Conservation (phyloP, 1,284 basidiomycete genomes). For the Sporisorium graminicola region DNA sequence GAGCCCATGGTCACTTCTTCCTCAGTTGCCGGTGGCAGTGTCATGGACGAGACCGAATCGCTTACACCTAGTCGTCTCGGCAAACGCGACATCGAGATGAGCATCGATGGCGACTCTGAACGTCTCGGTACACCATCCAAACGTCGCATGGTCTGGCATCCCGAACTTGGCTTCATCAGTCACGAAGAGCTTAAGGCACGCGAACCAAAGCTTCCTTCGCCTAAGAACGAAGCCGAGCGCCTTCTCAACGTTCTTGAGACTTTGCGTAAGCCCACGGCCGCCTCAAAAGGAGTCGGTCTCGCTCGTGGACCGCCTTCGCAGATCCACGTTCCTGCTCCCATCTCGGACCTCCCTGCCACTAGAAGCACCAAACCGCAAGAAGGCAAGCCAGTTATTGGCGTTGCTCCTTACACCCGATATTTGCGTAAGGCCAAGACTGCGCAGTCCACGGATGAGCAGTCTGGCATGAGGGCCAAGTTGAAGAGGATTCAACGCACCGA, state of each 20-base stretch:
- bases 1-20: conserved; percentile 28
- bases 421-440: conserved; percentile 44
- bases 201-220: conserved; percentile 59
- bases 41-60: conserved; percentile 40
- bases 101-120: conserved; percentile 47
- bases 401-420: conserved; percentile 60
- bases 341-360: conserved; percentile 31
- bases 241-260: conserved; percentile 70
- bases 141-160: conserved; percentile 66
- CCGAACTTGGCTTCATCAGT: conserved; percentile 63
- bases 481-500: conserved; percentile 19
- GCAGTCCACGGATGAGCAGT: conserved; percentile 27
- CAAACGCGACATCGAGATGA: conserved; percentile 53
- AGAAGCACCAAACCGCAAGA: conserved; percentile 12
- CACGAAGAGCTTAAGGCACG: conserved; percentile 60
- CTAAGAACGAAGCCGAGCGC: conserved; percentile 71
- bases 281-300: conserved; percentile 47
- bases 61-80: conserved; percentile 40
- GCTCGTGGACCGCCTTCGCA: conserved; percentile 25
- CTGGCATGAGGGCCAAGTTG: conserved; percentile 45
- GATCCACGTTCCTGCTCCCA: conserved; percentile 49
- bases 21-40: conserved; percentile 30
- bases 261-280: conserved; percentile 65
- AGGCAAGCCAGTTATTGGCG: conserved; percentile 25
- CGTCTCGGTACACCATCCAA: conserved; percentile 50